Percentiles rank a stretch among this genome's conserved stretches.
Conservation (phyloP, 495 filamentous ascomycete genomes). For the Aspergillus ostianus region DNA sequence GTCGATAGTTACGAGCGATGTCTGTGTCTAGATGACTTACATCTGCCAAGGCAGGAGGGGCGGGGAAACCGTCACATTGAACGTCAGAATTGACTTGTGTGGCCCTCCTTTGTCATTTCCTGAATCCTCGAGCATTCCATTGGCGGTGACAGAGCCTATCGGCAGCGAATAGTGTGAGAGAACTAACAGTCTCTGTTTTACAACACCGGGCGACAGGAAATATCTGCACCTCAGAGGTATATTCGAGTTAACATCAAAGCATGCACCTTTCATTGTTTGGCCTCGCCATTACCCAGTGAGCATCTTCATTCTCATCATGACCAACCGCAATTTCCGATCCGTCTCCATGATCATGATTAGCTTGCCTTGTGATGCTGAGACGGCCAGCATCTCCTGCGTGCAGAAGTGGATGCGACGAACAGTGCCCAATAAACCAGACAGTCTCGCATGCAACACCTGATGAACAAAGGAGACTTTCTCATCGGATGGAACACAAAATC, state of each 20-base stretch:
- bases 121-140: background rate
- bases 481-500: conserved; percentile 30
- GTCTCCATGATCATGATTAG: conserved; percentile 41
- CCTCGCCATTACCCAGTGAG: conserved; percentile 9
- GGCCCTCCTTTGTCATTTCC: background rate
- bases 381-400: conserved; percentile 26
- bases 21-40: conserved; percentile 4
- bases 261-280: background rate
- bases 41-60: background rate
- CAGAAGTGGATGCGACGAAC: conserved; percentile 29
- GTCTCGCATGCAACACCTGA: conserved; percentile 29
- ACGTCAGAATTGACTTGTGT: background rate
- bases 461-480: conserved; percentile 34
- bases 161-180: background rate
- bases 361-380: conserved; percentile 24
- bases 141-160: background rate
- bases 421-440: conserved; percentile 27
- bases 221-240: background rate
- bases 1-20: conserved; percentile 7
- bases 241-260: background rate
- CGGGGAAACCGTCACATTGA: background rate
- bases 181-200: background rate
- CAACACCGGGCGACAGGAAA: background rate
- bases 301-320: conserved; percentile 36
- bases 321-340: conserved; percentile 32